phyloP scores from a whole-genome alignment of 2,329 filamentous ascomycete genomes.

The Pyricularia sp. region DNA sequence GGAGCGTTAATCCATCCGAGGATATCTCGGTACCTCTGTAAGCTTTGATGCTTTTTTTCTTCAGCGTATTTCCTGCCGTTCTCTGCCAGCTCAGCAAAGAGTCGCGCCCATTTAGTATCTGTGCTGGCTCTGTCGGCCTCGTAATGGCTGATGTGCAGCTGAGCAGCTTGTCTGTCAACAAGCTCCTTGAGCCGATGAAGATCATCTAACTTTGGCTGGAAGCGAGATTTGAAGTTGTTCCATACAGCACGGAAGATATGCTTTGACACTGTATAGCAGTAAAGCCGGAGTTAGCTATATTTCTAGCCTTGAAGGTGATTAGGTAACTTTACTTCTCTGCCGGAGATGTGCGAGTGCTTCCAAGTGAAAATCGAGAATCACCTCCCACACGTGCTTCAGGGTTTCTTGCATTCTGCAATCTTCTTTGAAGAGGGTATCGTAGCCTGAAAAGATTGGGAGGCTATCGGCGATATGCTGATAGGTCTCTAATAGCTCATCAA shows the following conservation, averaged over 20 bases:
- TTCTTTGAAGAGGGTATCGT: background rate
- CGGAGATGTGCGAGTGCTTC: background rate
- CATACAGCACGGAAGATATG: too few relatives aligned
- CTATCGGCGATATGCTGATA: too few relatives aligned
- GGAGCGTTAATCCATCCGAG: background rate
- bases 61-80: background rate
- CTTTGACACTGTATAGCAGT: too few relatives aligned
- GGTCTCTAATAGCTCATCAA: too few relatives aligned
- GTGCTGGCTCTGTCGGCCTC: constrained; percentile 6
- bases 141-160: constrained; percentile 7
- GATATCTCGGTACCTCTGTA: too few relatives aligned
- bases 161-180: background rate
- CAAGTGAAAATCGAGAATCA: background rate
- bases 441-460: background rate
- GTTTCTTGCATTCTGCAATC: background rate
- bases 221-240: too few relatives aligned
- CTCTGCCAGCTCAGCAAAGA: background rate
- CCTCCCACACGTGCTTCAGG: background rate
- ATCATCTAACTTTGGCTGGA: too few relatives aligned
- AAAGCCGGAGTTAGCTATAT: too few relatives aligned
- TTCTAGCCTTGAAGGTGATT: too few relatives aligned
- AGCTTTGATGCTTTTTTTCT: background rate
- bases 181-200: too few relatives aligned
- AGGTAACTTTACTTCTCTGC: background rate
- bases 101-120: background rate